phyloP scores from a whole-genome alignment of 352 stramenopile genomes.

The Globisporangium emineosum region DNA sequence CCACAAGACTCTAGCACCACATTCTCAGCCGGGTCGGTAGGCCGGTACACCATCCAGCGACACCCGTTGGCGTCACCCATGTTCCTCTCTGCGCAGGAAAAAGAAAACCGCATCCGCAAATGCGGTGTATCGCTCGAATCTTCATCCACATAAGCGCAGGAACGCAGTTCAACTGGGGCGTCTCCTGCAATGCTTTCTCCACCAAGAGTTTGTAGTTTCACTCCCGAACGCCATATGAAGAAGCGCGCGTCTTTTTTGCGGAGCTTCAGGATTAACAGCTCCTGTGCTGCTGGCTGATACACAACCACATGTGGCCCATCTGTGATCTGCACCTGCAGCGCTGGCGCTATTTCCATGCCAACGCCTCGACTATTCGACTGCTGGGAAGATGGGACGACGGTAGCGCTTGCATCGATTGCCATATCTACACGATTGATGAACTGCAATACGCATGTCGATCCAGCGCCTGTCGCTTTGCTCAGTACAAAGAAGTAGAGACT shows the following conservation, averaged over 20 bases:
- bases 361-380: background rate
- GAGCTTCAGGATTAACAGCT: conserved; percentile 24
- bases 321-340: conserved; percentile 28
- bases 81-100: background rate
- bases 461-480: background rate
- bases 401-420: background rate
- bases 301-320: conserved; percentile 40
- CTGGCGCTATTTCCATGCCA: background rate
- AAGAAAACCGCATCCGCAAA: conserved; percentile 15
- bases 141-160: conserved; percentile 10
- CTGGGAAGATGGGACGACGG: background rate
- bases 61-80: background rate
- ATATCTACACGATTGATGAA: conserved; percentile 20
- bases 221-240: conserved; percentile 17
- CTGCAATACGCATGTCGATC: conserved; percentile 2
- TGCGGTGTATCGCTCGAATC: conserved; percentile 13
- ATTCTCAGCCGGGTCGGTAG: background rate
- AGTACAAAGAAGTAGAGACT: conserved; percentile 17
- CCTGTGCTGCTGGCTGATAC: conserved; percentile 13
- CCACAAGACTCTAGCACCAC: background rate
- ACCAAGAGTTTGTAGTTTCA: background rate
- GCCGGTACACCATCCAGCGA: conserved; percentile 3
- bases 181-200: background rate
- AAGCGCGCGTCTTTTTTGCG: conserved; percentile 23
- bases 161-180: background rate